phyloP scores from a whole-genome alignment of 306 rosid genomes.

The Erythrophleum fordii region DNA sequence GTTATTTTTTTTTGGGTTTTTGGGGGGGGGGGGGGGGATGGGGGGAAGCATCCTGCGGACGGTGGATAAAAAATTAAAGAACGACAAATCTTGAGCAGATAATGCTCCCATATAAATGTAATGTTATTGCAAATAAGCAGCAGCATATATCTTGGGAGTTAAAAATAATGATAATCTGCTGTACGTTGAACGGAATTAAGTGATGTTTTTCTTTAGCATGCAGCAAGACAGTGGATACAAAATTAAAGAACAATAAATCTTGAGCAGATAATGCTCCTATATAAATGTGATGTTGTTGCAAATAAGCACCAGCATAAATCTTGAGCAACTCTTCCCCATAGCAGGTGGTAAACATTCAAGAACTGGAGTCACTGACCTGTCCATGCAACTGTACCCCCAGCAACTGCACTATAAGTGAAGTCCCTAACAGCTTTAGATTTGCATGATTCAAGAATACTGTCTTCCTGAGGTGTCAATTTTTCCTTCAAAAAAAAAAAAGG shows the following conservation, averaged over 20 bases:
- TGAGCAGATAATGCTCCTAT: not conserved
- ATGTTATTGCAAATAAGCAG: not conserved
- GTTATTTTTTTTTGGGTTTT: too few species aligned
- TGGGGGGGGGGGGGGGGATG: too few species aligned
- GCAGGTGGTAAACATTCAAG: not conserved
- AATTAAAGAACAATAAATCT: not conserved
- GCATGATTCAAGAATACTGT: not conserved
- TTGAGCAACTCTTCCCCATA: not conserved
- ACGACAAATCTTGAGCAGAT: not conserved
- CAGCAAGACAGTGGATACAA: not conserved
- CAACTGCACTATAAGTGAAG: not conserved
- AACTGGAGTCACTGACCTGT: slow-evolving; percentile 8
- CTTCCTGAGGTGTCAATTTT: slow-evolving; percentile 12
- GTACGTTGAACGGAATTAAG: not conserved
- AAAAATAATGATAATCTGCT: not conserved
- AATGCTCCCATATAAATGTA: not conserved
- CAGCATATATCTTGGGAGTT: not conserved
- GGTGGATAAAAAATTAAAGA: not conserved
- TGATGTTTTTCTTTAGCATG: not conserved
- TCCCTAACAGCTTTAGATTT: not conserved
- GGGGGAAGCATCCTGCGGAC: not conserved
- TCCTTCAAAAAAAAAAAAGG: not conserved
- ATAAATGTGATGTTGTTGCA: not conserved
- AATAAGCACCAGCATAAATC: not conserved
- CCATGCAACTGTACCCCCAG: not conserved